Base-by-base conservation (phyloP, 495 filamentous ascomycete species). In the Cercophora scortea region DNA sequence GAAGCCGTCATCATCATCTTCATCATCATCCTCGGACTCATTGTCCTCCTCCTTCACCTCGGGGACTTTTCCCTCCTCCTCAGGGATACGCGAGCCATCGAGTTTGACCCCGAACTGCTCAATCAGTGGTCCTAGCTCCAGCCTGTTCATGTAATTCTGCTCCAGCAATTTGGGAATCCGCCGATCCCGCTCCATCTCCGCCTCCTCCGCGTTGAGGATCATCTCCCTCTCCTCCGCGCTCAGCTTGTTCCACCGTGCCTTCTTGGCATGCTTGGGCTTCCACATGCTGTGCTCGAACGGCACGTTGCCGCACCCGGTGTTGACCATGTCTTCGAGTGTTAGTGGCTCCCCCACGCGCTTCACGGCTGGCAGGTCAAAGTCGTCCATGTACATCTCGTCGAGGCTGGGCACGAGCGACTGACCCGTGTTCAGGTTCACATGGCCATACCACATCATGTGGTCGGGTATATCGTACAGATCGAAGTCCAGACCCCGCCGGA, bases 361-460 rank as follows among this genome's bases (percentile, higher is more conserved):
- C 13, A 32, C 2, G 41, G 50, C 10, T 7, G 10, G 10, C 19
- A 56, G 47, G 13, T 68, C 62, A 12, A 68, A 70, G 50, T 74
- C 70, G 60, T 68, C 67, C 57, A 74, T 72, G 58, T 76, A 71
- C 63, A 70, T 64, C 65, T 75, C 72, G 12, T 71, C 68, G 47
- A 65, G 51, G 19, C 56, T 62, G 8, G 69, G 66, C 3, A 66
- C 61, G 5, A 67, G 52, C 48, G 73, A 65, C 52, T 66, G 40
- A 42, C 67, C 68, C 6, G 73, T 76, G 18, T 46, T 45, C 32
- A 59, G 51, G 58, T 83, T 69, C 33, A 80, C 64, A 59, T 76
- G 79, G 2, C 82, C 82, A 57, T 70, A 82, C n/a, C 75, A 49
- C 57, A 81, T 71, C 68, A 82, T 78, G 47, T 69, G 52, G 39